These are phyloP conservation scores for Phaeophleospora eucalypticola DNA, from an alignment of 2,329 filamentous ascomycete species.

Conservation along the genomic window DNA sequence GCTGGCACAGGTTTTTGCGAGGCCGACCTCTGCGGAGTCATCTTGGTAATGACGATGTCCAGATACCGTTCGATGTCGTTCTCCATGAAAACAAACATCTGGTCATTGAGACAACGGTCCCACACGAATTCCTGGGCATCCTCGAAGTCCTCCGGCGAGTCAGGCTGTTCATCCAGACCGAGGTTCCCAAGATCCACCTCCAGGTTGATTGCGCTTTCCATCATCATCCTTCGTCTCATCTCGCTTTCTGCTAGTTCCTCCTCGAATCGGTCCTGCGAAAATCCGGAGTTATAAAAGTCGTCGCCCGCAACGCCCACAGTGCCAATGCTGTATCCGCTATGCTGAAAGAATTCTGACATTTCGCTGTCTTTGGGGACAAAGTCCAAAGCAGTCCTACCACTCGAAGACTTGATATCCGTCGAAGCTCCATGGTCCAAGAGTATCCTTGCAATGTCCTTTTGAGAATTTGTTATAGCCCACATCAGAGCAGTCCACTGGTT, in stretches of 20 bases:
- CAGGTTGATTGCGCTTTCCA: constrained; percentile 93
- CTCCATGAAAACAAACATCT: constrained; percentile 99
- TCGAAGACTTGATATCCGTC: constrained; percentile 91
- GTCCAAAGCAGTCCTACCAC: constrained; percentile 89
- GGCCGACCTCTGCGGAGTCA: constrained; percentile 92
- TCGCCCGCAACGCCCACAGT: constrained; percentile 68
- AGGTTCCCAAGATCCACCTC: constrained; percentile 95
- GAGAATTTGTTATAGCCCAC: constrained; percentile 99
- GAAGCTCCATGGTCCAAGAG: constrained; percentile 90
- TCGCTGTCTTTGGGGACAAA: constrained; percentile 95
- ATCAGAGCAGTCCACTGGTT: constrained; percentile 98
- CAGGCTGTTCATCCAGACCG: constrained; percentile 90
- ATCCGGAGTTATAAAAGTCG: constrained; percentile 91
- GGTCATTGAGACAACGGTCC: constrained; percentile 89
- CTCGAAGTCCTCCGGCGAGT: constrained; percentile 81
- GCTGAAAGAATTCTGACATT: constrained; percentile 90
- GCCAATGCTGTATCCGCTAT: constrained; percentile 88
- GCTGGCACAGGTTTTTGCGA: constrained; percentile 97
- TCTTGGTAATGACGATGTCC: constrained; percentile 93
- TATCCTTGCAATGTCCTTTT: constrained; percentile 91
- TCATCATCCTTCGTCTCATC: constrained; percentile 95
- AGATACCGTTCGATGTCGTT: constrained; percentile 86
- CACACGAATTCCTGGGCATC: constrained; percentile 94
- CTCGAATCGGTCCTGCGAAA: constrained; percentile 90
- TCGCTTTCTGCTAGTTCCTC: constrained; percentile 97